Evolutionary conservation across 2,329 filamentous ascomycete species (phyloP).

Genomic region (Simplicillium sp.): DNA sequence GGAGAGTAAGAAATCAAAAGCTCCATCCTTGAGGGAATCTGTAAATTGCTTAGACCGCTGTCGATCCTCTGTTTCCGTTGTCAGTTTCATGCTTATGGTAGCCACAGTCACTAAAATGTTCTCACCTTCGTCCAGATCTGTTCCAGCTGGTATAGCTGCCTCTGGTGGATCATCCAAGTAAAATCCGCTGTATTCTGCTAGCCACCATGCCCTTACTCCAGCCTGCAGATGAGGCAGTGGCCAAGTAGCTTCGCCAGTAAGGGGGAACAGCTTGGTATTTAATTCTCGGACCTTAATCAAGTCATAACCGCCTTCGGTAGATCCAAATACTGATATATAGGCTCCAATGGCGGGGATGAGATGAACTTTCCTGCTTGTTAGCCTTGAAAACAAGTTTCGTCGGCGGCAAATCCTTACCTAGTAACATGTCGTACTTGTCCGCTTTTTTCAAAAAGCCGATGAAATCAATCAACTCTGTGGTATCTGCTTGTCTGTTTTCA

Average conservation of each 20-base stretch:
- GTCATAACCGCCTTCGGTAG: slow-evolving; percentile 59
- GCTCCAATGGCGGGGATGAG: slow-evolving; percentile 71
- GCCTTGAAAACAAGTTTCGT: slow-evolving; percentile 1
- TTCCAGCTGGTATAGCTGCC: slow-evolving; percentile 43
- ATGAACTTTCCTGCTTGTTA: slow-evolving; percentile 45
- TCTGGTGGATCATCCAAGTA: slow-evolving; percentile 65
- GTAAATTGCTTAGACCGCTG: slow-evolving; percentile 65
- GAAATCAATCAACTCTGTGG: slow-evolving; percentile 65
- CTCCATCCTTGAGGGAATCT: slow-evolving; percentile 74
- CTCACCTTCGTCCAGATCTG: slow-evolving; percentile 52
- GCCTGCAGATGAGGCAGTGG: slow-evolving; percentile 67
- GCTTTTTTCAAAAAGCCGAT: slow-evolving; percentile 57
- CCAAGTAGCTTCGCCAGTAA: slow-evolving; percentile 62
- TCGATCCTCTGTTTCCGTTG: slow-evolving; percentile 46
- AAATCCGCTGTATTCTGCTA: slow-evolving; percentile 86
- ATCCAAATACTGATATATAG: slow-evolving; percentile 70
- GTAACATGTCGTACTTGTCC: slow-evolving; percentile 64
- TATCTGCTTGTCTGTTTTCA: slow-evolving; percentile 60
- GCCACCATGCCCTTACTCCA: slow-evolving; percentile 74
- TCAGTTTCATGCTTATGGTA: too few relatives aligned
- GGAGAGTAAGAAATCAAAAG: slow-evolving; percentile 84
- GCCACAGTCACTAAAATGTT: slow-evolving; percentile 10
- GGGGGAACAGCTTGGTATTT: slow-evolving; percentile 57
- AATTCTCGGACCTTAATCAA: slow-evolving; percentile 62
- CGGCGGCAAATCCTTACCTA: slow-evolving; percentile 29